Conservation (phyloP, 2,329 filamentous ascomycete species). For the Orbilia blumenaviensis region DNA sequence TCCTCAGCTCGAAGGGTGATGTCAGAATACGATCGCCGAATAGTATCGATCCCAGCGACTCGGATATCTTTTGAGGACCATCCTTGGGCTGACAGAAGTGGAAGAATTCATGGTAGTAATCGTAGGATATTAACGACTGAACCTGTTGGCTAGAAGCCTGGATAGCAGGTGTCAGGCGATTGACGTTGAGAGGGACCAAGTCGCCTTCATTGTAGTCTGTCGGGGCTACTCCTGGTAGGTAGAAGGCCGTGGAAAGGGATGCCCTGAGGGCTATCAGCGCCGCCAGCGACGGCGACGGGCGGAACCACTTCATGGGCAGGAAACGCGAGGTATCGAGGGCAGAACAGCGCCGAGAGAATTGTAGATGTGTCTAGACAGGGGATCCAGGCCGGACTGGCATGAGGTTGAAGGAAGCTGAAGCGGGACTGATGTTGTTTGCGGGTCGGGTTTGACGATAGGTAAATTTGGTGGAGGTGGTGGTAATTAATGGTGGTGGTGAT, state of each 20-base stretch:
- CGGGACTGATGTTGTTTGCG: background rate
- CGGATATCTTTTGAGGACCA: conserved; percentile 80
- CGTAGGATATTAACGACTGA: conserved; percentile 92
- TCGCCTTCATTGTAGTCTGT: conserved; percentile 86
- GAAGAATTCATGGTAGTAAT: conserved; percentile 91
- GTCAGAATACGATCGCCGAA: conserved; percentile 97
- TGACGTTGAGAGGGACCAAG: conserved; percentile 86
- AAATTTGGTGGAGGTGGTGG: background rate
- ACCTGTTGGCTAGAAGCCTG: conserved; percentile 79
- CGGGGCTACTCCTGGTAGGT: conserved; percentile 93
- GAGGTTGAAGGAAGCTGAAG: conserved; percentile 7
- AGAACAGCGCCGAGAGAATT: background rate
- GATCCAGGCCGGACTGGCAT: conserved; percentile 3
- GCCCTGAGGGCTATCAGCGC: conserved; percentile 36
- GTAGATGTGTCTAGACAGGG: background rate
- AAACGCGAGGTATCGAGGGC: conserved; percentile 13
- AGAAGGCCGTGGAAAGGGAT: conserved; percentile 72
- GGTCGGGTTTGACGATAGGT: conserved; percentile 1
- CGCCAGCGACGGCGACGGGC: conserved; percentile 45
- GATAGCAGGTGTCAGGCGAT: conserved; percentile 86
- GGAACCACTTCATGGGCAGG: conserved; percentile 39
- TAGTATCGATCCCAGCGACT: conserved; percentile 92
- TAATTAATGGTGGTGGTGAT: conserved; percentile 6
- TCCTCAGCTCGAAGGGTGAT: conserved; percentile 89
- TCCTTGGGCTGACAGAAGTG: conserved; percentile 84